Evolutionary conservation across 208 protist genomes (phyloP), one percentile per base, ranked within the genome.

Genomic region (Leishmania gerbilli): DNA sequence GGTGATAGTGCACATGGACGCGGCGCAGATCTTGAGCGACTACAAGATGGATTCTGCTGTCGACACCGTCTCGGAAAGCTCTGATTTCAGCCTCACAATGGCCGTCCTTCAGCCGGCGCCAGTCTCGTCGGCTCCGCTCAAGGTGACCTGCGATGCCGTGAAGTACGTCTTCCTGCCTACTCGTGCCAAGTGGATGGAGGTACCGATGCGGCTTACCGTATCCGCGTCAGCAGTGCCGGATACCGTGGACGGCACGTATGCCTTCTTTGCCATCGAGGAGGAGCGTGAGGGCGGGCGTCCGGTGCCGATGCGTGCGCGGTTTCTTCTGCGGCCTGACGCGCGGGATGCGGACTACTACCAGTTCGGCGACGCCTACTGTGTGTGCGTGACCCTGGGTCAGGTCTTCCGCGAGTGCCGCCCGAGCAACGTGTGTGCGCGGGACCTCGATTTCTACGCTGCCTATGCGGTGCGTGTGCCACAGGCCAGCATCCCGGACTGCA

Each of bases 271-370:
- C 31, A 86, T 94, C 53, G 83, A 90, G 69, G 76, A 91, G 74
- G 60, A 86, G 3, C 71, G 40, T 3, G 74, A 83, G 21, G 75
- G 67, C 17, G 60, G 49, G 45, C 40, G 37, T 60, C 58, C 58
- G 17, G 84, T 87, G 34, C 84, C 79, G 27, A 90, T 90, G 81
- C 81, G 91, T 40, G 91, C 88, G 0, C 90, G 90, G 76, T 83
- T 92, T 40, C 91, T 94, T 58, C 79, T 86, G 6, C 84, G 81
- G 51, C 67, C 68, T 11, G 81, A 87, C 47, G 67, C 53, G 15
- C 74, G 85, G 67, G 89, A 90, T 11, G 53, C 78, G 31, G 85
- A 92, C 68, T 84, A 88, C 68, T 89, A 94, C 77, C 90, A 94
- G 79, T 83, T 91, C 64, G 84, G 87, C 9, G 91, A 94, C 74